Percentiles rank a stretch among this genome's conserved stretches.
These are phyloP conservation scores for Gigaspora rosea DNA, from an alignment of 192 early-diverging fungal genomes.

Conservation along the genomic window DNA sequence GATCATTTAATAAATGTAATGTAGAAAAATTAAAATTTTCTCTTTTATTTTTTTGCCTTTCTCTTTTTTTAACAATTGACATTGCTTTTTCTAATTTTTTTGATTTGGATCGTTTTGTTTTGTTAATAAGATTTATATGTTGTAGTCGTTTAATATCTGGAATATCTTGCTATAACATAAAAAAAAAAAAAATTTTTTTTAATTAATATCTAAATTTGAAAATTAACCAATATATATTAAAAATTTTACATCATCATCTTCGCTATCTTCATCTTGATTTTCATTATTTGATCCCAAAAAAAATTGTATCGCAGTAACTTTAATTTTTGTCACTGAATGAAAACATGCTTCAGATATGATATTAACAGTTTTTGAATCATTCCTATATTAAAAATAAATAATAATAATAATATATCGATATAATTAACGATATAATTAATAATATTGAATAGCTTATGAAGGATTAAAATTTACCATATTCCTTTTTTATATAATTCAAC, in stretches of 20 bases:
- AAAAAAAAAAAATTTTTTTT: no score
- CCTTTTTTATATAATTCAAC: slow-evolving; percentile 96
- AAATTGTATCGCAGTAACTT: slow-evolving; percentile 91
- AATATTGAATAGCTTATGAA: neutral
- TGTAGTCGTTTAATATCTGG: slow-evolving; percentile 75
- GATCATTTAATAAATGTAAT: slow-evolving; percentile 92
- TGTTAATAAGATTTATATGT: slow-evolving; percentile 78
- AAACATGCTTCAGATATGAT: slow-evolving; percentile 97
- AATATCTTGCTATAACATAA: slow-evolving; percentile 31
- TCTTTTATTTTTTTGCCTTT: slow-evolving; percentile 60
- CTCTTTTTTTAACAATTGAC: slow-evolving; percentile 70
- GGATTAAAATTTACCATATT: slow-evolving; percentile 66
- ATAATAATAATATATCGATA: neutral
- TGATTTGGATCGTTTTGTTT: slow-evolving; percentile 82
- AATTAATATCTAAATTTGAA: no score
- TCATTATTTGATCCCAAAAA: slow-evolving; percentile 85
- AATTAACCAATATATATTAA: no score
- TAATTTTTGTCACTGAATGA: slow-evolving; percentile 87
- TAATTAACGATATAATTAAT: neutral
- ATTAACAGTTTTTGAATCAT: slow-evolving; percentile 98
- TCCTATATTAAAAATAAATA: slow-evolving; percentile 48
- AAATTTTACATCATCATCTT: slow-evolving; percentile 49
- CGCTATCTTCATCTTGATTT: slow-evolving; percentile 71
- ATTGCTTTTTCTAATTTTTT: slow-evolving; percentile 78
- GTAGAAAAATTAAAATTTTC: slow-evolving; percentile 92